A percentile compares a stretch with the other conserved stretches of the same genome.
Evolutionary conservation across 2,329 filamentous ascomycete genomes (phyloP).

Genomic region (Sporothrix brunneoviolacea): DNA sequence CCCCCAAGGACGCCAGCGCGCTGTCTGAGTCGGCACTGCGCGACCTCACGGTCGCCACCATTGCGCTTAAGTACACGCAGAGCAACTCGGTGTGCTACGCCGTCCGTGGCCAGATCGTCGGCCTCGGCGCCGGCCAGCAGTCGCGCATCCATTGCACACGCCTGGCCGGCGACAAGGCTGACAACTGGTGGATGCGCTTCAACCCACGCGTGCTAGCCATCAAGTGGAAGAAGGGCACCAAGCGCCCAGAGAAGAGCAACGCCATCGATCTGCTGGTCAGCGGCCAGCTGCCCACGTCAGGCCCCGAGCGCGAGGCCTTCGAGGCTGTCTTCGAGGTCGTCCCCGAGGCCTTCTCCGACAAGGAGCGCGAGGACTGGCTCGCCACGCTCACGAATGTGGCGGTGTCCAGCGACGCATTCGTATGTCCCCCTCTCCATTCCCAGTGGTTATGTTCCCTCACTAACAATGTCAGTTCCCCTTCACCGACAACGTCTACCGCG

Average conservation of each 20-base stretch:
- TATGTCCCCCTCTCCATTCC: slow-evolving; percentile 42
- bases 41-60: slow-evolving; percentile 90
- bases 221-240: slow-evolving; percentile 96
- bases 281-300: slow-evolving; percentile 76
- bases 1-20: slow-evolving; percentile 67
- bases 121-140: slow-evolving; percentile 93
- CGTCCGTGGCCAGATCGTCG: slow-evolving; percentile 85
- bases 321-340: slow-evolving; percentile 88
- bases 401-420: slow-evolving; percentile 90
- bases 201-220: slow-evolving; percentile 80
- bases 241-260: slow-evolving; percentile 96
- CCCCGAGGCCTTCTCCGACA: slow-evolving; percentile 69
- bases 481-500: slow-evolving; percentile 94
- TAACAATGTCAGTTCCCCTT: slow-evolving; percentile 71
- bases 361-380: slow-evolving; percentile 84
- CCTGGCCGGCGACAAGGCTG: slow-evolving; percentile 93
- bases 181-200: slow-evolving; percentile 99
- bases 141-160: slow-evolving; percentile 98
- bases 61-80: slow-evolving; percentile 97
- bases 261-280: slow-evolving; percentile 93
- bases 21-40: slow-evolving; percentile 77
- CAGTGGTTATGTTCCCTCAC: slow-evolving; percentile 1
- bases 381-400: slow-evolving; percentile 74
- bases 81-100: slow-evolving; percentile 99
- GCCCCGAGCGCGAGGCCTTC: slow-evolving; percentile 78